These are phyloP conservation scores for Chaetoscypha palmicola DNA, from an alignment of 2,329 filamentous ascomycete genomes.

Conservation along the genomic window DNA sequence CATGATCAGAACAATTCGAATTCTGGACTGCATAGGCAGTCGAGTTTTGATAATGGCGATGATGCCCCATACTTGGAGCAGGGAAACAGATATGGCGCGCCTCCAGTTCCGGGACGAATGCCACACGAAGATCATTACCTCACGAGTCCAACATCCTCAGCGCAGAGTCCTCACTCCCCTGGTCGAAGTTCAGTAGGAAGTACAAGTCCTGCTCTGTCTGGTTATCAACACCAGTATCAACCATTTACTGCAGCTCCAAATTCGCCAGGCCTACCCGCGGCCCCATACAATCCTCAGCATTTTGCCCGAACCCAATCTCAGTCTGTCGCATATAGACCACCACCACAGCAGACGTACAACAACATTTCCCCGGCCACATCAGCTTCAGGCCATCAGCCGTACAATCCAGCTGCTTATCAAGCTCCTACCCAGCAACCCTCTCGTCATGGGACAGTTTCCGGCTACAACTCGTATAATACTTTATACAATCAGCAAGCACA, in stretches of 20 bases:
- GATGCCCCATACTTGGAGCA: constrained; percentile 50
- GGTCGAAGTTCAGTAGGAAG: constrained; percentile 23
- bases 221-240: constrained; percentile 47
- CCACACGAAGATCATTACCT: constrained; percentile 58
- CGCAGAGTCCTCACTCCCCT: constrained; percentile 24
- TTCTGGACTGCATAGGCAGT: constrained; percentile 40
- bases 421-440: constrained; percentile 43
- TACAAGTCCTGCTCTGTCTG: constrained; percentile 32
- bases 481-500: constrained; percentile 17
- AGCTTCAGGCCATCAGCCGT: constrained; percentile 45
- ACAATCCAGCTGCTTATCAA: constrained; percentile 55
- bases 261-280: constrained; percentile 34
- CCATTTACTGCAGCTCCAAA: constrained; percentile 32
- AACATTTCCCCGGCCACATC: constrained; percentile 45
- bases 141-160: constrained; percentile 15
- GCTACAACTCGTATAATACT: constrained; percentile 45
- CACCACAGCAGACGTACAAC: constrained; percentile 46
- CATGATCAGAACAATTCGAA: constrained; percentile 33
- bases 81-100: constrained; percentile 27
- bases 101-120: constrained; percentile 22
- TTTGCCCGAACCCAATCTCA: constrained; percentile 40
- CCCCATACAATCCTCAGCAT: constrained; percentile 55
- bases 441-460: constrained; percentile 48
- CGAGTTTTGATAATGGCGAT: constrained; percentile 72
- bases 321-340: constrained; percentile 38